A percentile compares a stretch with the other conserved stretches of the same genome.
phyloP scores from a whole-genome alignment of 2,329 filamentous ascomycete species.

The Claviceps lovelessii region DNA sequence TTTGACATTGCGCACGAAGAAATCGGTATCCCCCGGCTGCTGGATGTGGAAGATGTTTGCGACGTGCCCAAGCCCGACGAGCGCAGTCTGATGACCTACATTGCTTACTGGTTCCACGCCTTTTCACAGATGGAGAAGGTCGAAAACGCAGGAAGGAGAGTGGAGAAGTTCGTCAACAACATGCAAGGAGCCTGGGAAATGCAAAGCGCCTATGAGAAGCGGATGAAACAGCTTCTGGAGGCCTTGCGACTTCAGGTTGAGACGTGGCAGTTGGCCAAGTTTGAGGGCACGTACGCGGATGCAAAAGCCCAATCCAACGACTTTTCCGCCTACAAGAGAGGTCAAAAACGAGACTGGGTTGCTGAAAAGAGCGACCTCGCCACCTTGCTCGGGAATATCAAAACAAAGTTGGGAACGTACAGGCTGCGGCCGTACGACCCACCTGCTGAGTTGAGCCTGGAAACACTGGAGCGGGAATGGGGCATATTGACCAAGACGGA shows the following conservation, averaged over 20 bases:
- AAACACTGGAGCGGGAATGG: conserved; percentile 76
- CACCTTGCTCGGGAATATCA: conserved; percentile 90
- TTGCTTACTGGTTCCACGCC: conserved; percentile 99
- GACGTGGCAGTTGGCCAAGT: conserved; percentile 64
- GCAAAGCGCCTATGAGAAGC: conserved; percentile 88
- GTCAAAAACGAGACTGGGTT: conserved; percentile 86
- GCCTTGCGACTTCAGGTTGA: conserved; percentile 60
- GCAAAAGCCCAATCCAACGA: conserved; percentile 73
- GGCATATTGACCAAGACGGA: conserved; percentile 64
- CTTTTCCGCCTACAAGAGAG: conserved; percentile 82
- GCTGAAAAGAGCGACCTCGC: conserved; percentile 94
- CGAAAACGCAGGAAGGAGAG: conserved; percentile 86
- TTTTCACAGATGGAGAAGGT: conserved; percentile 99
- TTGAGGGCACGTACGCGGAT: conserved; percentile 83
- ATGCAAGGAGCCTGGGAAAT: conserved; percentile 99
- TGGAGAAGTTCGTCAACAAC: conserved; percentile 96
- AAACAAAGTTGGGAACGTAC: conserved; percentile 95
- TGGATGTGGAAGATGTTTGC: conserved; percentile 96
- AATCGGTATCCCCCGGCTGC: conserved; percentile 87
- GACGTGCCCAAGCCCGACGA: conserved; percentile 95
- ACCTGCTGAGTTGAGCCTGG: conserved; percentile 66
- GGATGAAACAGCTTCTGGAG: conserved; percentile 70
- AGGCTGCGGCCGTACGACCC: conserved; percentile 82
- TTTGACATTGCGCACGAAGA: conserved; percentile 94
- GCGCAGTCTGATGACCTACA: conserved; percentile 96